These are phyloP conservation scores for Trichothecium roseum DNA, from an alignment of 2,329 filamentous ascomycete genomes.

Conservation along the genomic window DNA sequence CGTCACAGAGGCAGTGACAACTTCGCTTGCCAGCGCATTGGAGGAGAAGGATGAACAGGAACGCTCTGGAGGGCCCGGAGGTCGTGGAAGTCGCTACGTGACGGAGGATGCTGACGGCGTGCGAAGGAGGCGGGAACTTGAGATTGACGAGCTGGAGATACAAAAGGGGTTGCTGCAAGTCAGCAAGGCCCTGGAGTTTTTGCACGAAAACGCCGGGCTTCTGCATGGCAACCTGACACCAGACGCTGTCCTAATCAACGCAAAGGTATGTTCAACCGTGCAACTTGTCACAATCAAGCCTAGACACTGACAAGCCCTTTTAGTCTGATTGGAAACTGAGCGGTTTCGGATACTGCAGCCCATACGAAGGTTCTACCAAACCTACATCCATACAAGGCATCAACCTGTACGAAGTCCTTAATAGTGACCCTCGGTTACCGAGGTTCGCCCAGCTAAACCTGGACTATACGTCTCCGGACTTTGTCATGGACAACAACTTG, in stretches of 20 bases:
- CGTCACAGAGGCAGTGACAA: constrained; percentile 82
- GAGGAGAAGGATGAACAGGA: constrained; percentile 88
- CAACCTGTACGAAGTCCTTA: constrained; percentile 71
- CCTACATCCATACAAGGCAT: constrained; percentile 70
- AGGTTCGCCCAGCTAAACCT: constrained; percentile 77
- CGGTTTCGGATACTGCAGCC: constrained; percentile 81
- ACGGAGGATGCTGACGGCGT: constrained; percentile 69
- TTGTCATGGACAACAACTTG: constrained; percentile 82
- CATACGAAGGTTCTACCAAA: constrained; percentile 64
- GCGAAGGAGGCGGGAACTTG: constrained; percentile 65
- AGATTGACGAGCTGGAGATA: constrained; percentile 94
- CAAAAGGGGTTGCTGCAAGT: constrained; percentile 93
- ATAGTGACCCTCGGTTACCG: constrained; percentile 76
- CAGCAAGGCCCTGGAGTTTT: constrained; percentile 85
- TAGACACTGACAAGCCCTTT: constrained; percentile 17
- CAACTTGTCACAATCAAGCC: neutral
- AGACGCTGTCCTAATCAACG: constrained; percentile 86
- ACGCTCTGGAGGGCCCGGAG: constrained; percentile 53
- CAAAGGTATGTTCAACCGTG: constrained; percentile 56
- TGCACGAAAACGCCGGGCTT: constrained; percentile 88
- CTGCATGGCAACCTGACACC: constrained; percentile 93
- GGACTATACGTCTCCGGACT: constrained; percentile 91
- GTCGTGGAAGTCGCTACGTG: constrained; percentile 68
- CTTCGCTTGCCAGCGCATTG: constrained; percentile 72
- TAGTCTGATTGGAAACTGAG: constrained; percentile 97